phyloP scores from a whole-genome alignment of 352 stramenopile genomes.

The Hyaloperonospora brassicae region DNA sequence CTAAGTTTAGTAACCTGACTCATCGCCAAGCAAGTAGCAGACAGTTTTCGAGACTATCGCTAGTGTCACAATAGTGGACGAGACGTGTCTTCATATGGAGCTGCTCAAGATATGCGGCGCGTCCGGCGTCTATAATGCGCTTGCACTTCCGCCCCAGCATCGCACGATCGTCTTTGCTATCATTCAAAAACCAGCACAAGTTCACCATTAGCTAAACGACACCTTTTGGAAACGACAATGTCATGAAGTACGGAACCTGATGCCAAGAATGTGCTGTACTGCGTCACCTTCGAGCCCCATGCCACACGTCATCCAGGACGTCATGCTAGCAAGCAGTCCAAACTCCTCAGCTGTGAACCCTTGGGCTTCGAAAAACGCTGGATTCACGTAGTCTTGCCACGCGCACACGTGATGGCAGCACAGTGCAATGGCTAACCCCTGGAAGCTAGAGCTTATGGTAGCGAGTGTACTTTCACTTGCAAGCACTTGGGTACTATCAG shows the following conservation, averaged over 20 bases:
- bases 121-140: conserved; percentile 62
- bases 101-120: conserved; percentile 44
- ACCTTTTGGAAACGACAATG: background rate
- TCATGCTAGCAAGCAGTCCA: conserved; percentile 52
- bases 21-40: conserved; percentile 60
- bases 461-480: background rate
- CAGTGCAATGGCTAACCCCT: conserved; percentile 60
- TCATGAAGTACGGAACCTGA: conserved; percentile 30
- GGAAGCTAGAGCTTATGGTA: conserved; percentile 32
- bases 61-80: conserved; percentile 69
- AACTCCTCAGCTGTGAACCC: conserved; percentile 59
- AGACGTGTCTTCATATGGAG: conserved; percentile 53
- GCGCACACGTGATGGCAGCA: conserved; percentile 75
- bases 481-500: background rate
- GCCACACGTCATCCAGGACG: conserved; percentile 71
- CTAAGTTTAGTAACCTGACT: background rate
- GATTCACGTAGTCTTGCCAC: conserved; percentile 71
- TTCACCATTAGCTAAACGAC: conserved; percentile 3
- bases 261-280: conserved; percentile 59
- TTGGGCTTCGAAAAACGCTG: conserved; percentile 45
- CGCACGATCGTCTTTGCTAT: conserved; percentile 59
- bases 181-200: background rate
- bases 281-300: conserved; percentile 59
- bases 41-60: conserved; percentile 77
- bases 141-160: conserved; percentile 66